phyloP scores from a whole-genome alignment of 108 stramenopile genomes.

The Craspedostauros australis region DNA sequence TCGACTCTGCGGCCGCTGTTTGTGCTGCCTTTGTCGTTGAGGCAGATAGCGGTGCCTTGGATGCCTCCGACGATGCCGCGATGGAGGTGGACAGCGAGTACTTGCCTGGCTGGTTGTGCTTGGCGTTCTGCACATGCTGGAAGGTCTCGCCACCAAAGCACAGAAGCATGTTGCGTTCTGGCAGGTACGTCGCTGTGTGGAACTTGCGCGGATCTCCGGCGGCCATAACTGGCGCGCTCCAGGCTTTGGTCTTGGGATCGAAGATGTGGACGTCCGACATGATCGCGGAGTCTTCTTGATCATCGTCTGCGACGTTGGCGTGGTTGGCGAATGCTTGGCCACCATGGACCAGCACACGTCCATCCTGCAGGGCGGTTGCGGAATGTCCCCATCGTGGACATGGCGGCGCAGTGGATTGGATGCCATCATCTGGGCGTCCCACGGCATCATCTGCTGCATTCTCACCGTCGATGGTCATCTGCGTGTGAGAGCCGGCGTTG shows the following conservation, averaged over 20 bases:
- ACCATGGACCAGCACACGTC: conserved; percentile 69
- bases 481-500: too few species aligned
- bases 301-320: conserved; percentile 3
- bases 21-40: conserved; percentile 18
- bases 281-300: conserved; percentile 23
- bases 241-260: conserved; percentile 37
- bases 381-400: conserved; percentile 79
- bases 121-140: conserved; percentile 1
- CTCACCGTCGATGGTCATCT: too few species aligned
- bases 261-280: conserved; percentile 58
- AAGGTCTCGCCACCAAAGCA: conserved; percentile 77
- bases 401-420: conserved; percentile 19
- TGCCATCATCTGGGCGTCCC: too few species aligned
- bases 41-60: neutral
- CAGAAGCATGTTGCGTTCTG: conserved; percentile 62
- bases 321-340: conserved; percentile 54
- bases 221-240: conserved; percentile 62
- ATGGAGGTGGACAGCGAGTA: conserved; percentile 44
- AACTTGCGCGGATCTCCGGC: conserved; percentile 66
- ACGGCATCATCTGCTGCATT: too few species aligned
- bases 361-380: conserved; percentile 61
- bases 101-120: conserved; percentile 32
- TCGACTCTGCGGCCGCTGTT: conserved; percentile 13
- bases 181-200: conserved; percentile 76
- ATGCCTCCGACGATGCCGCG: too few species aligned